Evolutionary conservation across 768 basidiomycete species (phyloP).

Genomic region (Chalciporus sphaerocephalus): DNA sequence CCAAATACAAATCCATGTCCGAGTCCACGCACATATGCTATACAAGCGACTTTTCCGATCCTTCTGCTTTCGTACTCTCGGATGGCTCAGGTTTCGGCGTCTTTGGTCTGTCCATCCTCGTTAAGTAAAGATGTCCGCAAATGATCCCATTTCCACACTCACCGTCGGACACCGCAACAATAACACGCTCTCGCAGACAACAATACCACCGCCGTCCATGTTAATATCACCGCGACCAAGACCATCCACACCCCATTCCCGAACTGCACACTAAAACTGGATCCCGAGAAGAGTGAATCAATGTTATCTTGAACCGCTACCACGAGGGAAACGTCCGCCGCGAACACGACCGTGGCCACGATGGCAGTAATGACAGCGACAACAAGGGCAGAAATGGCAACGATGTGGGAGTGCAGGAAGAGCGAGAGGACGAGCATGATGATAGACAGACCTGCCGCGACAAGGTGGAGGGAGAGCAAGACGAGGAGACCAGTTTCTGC

Average conservation of each 20-base stretch:
- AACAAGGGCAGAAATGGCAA: conserved; percentile 57
- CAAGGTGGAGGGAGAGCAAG: conserved; percentile 66
- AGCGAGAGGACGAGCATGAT: conserved; percentile 49
- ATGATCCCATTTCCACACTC: background rate
- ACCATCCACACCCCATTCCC: conserved; percentile 77
- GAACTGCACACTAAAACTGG: conserved; percentile 45
- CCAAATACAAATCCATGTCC: background rate
- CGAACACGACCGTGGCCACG: conserved; percentile 51
- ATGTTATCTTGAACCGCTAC: conserved; percentile 47
- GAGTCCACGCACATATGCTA: background rate
- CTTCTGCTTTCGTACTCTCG: background rate
- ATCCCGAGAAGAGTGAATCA: conserved; percentile 31
- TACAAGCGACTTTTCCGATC: background rate
- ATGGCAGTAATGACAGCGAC: conserved; percentile 54
- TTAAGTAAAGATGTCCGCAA: no score
- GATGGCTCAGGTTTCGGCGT: background rate
- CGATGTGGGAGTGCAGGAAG: conserved; percentile 53
- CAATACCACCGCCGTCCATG: conserved; percentile 59
- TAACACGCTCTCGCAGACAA: conserved; percentile 61
- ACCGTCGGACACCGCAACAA: conserved; percentile 61
- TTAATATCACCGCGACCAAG: conserved; percentile 47
- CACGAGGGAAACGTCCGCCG: conserved; percentile 59
- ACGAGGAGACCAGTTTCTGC: conserved; percentile 48
- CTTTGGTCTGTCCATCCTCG: conserved; percentile 6
- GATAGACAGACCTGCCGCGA: conserved; percentile 57